Evolutionary conservation across 2,329 filamentous ascomycete genomes (phyloP).

Genomic region (Bipolaris gigantea): DNA sequence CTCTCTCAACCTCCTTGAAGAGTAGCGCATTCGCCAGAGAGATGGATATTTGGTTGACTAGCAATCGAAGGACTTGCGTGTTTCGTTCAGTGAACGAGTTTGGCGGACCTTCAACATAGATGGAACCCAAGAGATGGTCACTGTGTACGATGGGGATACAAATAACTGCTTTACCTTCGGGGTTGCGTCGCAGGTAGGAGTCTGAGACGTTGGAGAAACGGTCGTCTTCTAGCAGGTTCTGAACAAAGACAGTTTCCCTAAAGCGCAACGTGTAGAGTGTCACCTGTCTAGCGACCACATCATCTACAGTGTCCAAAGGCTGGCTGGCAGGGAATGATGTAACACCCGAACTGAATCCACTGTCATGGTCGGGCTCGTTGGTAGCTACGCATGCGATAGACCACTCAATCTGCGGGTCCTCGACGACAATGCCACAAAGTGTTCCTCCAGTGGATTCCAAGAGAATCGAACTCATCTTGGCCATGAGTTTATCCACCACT

Average conservation of each 20-base stretch:
- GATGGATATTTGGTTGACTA: constrained; percentile 75
- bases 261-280: constrained; percentile 77
- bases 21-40: constrained; percentile 66
- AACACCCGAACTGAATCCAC: constrained; percentile 52
- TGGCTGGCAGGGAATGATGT: constrained; percentile 67
- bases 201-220: constrained; percentile 75
- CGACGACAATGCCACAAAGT: constrained; percentile 72
- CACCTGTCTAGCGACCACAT: constrained; percentile 74
- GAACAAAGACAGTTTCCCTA: constrained; percentile 72
- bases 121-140: constrained; percentile 69
- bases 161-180: constrained; percentile 72
- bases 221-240: constrained; percentile 74
- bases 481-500: constrained; percentile 72
- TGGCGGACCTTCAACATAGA: constrained; percentile 77
- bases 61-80: constrained; percentile 59
- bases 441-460: constrained; percentile 76
- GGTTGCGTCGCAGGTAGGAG: constrained; percentile 68
- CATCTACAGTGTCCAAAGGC: constrained; percentile 63
- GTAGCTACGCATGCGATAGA: constrained; percentile 74
- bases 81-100: constrained; percentile 75
- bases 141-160: constrained; percentile 79
- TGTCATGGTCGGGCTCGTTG: constrained; percentile 55
- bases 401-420: constrained; percentile 68
- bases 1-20: constrained; percentile 71
- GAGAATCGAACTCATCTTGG: constrained; percentile 81